phyloP scores from a whole-genome alignment of 2,329 filamentous ascomycete genomes.

The Phaeosphaeriaceae sp. region DNA sequence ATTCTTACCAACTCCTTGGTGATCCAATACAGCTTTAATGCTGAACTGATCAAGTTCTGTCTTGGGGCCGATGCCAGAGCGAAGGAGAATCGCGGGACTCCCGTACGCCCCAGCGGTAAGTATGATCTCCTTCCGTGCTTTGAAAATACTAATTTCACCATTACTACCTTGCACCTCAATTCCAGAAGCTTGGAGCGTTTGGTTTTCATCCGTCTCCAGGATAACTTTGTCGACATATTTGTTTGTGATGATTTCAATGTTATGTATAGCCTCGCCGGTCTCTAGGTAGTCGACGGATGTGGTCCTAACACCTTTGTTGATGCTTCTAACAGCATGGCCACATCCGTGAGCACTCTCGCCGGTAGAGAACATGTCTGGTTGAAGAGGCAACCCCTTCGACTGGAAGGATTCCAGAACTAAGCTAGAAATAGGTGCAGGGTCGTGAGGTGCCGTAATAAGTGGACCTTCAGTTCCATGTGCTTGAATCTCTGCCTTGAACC shows the following conservation, averaged over 20 bases:
- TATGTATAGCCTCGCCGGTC: background rate
- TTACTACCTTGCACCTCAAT: conserved; percentile 49
- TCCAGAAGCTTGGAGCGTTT: conserved; percentile 50
- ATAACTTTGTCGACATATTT: conserved; percentile 47
- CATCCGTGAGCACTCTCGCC: conserved; percentile 10
- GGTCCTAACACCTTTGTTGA: conserved; percentile 9
- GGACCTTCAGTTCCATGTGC: conserved; percentile 55
- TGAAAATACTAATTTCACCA: conserved; percentile 43
- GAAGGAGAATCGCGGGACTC: conserved; percentile 47
- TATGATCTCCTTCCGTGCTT: conserved; percentile 20
- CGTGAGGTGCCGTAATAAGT: conserved; percentile 62
- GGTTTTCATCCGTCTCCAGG: conserved; percentile 49
- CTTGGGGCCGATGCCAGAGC: conserved; percentile 62
- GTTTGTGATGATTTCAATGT: conserved; percentile 9
- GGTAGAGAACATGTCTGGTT: conserved; percentile 19
- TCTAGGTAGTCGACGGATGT: conserved; percentile 35
- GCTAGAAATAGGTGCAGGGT: conserved; percentile 60
- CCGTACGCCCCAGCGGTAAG: conserved; percentile 24
- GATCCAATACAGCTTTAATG: conserved; percentile 59
- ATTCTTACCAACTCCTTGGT: conserved; percentile 66
- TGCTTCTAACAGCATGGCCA: conserved; percentile 11
- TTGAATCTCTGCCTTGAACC: conserved; percentile 57
- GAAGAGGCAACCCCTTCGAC: conserved; percentile 12
- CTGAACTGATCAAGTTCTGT: conserved; percentile 56
- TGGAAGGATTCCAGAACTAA: conserved; percentile 15